Conservation (phyloP, 805 yeast genomes). For the Brettanomyces sp. region DNA sequence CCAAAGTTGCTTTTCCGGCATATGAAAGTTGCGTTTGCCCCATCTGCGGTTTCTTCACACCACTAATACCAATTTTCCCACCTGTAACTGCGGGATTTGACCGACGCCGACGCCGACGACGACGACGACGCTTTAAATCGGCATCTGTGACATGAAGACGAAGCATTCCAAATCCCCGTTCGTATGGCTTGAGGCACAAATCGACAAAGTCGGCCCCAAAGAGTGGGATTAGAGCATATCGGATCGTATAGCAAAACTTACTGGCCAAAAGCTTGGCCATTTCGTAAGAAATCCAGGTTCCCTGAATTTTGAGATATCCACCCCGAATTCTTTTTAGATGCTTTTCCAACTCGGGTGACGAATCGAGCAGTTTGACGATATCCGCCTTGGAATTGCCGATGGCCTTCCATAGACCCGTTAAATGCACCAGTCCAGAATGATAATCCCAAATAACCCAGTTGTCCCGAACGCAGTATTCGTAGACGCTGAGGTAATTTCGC, state of each 20-base stretch:
- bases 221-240: conserved; percentile 68
- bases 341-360: conserved; percentile 54
- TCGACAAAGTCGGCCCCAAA: conserved; percentile 66
- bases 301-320: conserved; percentile 86
- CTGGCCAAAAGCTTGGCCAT: conserved; percentile 60
- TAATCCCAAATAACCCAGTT: conserved; percentile 84
- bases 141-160: conserved; percentile 27
- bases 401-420: conserved; percentile 84
- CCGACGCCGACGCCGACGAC: conserved; percentile 8
- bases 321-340: conserved; percentile 73
- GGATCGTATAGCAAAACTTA: conserved; percentile 67
- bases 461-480: conserved; percentile 57
- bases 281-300: conserved; percentile 80
- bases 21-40: too few species aligned
- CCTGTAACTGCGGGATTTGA: not conserved
- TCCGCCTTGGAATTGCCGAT: conserved; percentile 65
- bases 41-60: too few species aligned
- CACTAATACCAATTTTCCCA: not conserved
- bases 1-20: too few species aligned
- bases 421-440: conserved; percentile 74
- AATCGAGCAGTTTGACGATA: conserved; percentile 60
- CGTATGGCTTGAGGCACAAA: conserved; percentile 49
- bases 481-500: conserved; percentile 61
- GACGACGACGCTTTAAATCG: conserved; percentile 17
- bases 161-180: conserved; percentile 58